Evolutionary conservation across 202 grass and related monocot genomes (phyloP).

Genomic region (Cymbopogon flexuosus): DNA sequence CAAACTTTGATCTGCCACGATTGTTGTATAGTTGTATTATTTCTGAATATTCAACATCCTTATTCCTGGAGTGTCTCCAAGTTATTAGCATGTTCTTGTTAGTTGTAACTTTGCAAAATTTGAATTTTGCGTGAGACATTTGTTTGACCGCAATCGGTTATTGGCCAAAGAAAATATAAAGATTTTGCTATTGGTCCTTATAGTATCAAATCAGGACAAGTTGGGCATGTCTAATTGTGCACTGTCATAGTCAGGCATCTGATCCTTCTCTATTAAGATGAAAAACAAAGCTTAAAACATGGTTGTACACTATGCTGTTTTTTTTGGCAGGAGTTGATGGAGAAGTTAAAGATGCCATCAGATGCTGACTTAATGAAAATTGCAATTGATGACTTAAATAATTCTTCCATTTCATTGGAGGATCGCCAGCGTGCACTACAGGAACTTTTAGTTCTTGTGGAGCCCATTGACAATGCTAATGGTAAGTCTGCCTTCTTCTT

Average conservation of each 20-base stretch:
- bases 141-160: not conserved
- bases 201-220: not conserved
- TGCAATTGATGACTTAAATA: conserved; percentile 78
- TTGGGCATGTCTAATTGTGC: not conserved
- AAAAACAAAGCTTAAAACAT: not conserved
- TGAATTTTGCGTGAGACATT: not conserved
- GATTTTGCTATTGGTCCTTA: not conserved
- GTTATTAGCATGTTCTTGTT: not conserved
- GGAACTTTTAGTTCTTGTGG: conserved; percentile 83
- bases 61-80: not conserved
- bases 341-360: conserved; percentile 83
- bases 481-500: conserved; percentile 43
- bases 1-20: not conserved
- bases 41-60: not conserved
- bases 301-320: not conserved
- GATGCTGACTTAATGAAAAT: conserved; percentile 94
- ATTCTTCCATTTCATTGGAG: conserved; percentile 75
- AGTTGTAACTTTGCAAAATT: not conserved
- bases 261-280: conserved; percentile 11
- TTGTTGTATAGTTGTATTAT: not conserved
- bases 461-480: conserved; percentile 79
- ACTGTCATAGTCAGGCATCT: not conserved
- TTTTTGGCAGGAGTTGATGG: conserved; percentile 72
- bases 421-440: conserved; percentile 63
- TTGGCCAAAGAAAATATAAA: not conserved